Conservation (phyloP, 305 asterid genomes). For the Striga hermonthica region DNA sequence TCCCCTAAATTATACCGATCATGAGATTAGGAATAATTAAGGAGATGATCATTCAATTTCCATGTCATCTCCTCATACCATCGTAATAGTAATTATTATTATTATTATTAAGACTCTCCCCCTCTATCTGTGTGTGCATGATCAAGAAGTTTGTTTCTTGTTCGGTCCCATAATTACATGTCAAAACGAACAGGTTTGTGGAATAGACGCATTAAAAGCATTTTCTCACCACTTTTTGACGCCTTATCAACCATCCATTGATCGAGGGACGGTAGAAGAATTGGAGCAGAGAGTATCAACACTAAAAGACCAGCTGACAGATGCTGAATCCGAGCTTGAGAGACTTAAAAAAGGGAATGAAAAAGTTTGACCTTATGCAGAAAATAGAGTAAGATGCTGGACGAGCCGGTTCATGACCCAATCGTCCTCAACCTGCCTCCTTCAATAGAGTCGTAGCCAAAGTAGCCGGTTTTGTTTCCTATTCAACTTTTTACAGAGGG, state of each 20-base stretch:
- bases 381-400: slow-evolving; percentile 8
- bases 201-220: slow-evolving; percentile 71
- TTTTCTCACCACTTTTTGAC: slow-evolving; percentile 56
- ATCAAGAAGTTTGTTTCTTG: not conserved
- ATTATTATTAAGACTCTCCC: not conserved
- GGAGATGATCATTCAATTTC: too few species aligned
- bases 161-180: too few species aligned
- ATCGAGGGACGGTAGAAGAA: slow-evolving; percentile 66
- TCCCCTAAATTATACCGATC: not conserved
- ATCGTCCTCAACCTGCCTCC: not conserved
- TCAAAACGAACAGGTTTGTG: slow-evolving; percentile 55
- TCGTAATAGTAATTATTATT: not conserved
- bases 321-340: slow-evolving; percentile 72
- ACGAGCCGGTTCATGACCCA: not conserved
- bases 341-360: slow-evolving; percentile 61
- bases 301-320: slow-evolving; percentile 52
- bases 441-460: slow-evolving; percentile 18
- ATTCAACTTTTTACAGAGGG: slow-evolving; percentile 11
- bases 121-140: not conserved
- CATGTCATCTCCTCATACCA: too few species aligned
- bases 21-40: not conserved
- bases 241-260: slow-evolving; percentile 56
- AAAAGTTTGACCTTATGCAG: slow-evolving; percentile 44
- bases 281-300: slow-evolving; percentile 56
- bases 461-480: slow-evolving; percentile 17